Evolutionary conservation across 148 eudicot genomes (phyloP).

Genomic region (Amaranthus hypochondriacus): DNA sequence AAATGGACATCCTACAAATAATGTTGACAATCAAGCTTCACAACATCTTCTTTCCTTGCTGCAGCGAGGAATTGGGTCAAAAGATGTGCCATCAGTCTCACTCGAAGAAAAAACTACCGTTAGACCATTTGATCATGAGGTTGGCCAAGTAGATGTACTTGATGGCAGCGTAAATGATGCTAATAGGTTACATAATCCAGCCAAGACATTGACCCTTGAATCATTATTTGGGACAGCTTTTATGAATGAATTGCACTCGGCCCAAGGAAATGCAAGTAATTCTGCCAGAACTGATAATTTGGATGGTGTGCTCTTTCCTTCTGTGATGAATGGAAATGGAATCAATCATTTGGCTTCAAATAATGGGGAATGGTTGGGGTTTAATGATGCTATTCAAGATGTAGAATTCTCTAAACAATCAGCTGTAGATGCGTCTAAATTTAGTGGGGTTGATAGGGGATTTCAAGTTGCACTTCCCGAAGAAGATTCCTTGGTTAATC

Average conservation of each 20-base stretch:
- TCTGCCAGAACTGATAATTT: constrained; percentile 35
- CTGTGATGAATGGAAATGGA: constrained; percentile 30
- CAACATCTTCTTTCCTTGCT: constrained; percentile 81
- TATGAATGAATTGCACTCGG: constrained; percentile 85
- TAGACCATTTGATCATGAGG: constrained; percentile 22
- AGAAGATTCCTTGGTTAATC: constrained; percentile 55
- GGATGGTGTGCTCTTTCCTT: constrained; percentile 26
- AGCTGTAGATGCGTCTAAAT: constrained; percentile 30
- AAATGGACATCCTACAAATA: constrained; percentile 29
- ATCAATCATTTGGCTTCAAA: constrained; percentile 26
- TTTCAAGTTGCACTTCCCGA: constrained; percentile 51
- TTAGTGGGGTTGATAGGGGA: constrained; percentile 34
- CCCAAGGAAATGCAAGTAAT: constrained; percentile 45
- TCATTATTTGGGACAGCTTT: constrained; percentile 84
- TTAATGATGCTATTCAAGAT: constrained; percentile 34
- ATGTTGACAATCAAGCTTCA: constrained; percentile 56
- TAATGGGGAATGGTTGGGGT: constrained; percentile 41
- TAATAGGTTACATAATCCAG: constrained; percentile 27
- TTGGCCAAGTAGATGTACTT: constrained; percentile 18
- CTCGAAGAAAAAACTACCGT: constrained; percentile 29
- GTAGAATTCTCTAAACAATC: constrained; percentile 36
- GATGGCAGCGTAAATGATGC: constrained; percentile 29
- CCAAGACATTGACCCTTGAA: constrained; percentile 63
- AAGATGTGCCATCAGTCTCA: constrained; percentile 16
- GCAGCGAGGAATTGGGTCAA: constrained; percentile 44